Evolutionary conservation across 139 green algal species (phyloP), one percentile per base, ranked within the genome.

Genomic region (Micractinium sp.): DNA sequence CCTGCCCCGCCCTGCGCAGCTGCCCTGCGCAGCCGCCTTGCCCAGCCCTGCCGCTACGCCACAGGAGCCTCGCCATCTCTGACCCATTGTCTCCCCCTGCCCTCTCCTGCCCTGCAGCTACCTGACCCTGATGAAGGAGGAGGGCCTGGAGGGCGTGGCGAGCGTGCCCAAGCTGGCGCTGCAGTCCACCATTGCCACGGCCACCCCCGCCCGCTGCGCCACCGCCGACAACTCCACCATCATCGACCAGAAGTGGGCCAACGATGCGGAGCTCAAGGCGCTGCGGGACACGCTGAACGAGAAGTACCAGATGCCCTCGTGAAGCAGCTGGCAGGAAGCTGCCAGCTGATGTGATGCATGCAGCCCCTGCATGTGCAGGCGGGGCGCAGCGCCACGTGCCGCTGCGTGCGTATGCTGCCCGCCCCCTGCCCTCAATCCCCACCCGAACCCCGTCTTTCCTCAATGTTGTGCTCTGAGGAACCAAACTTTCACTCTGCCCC

Each of bases 81-180:
- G 63, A 5, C 22, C 20, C 20, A 3, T 12, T 31, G 20, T 71
- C 63, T 27, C 63, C 63, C 20, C 63, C 63, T 27, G 7, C 29
- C 73, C 31, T 12, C 31, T 38, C 69, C 31, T 20, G 1, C 20
- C 33, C 82, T 38, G 35, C 63, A 87, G 63, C 23, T 87, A 87
- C 83, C 29, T 87, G 12, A n/a, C 67, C 38, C 71, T 87, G 35
- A 87, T 87, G 29, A 87, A 87, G 83, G 38, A 87, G 27, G 83
- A 87, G 67, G 67, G 41, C 38, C 83, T 87, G 29, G 66, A 87
- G 33, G 38, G 29, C 39, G 38, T 61, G 76, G 80, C 60, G 31
- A 35, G 61, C 13, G 38, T 33, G 22, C 67, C 71, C 33, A 66
- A 38, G 66, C 33, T 39, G 1, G 74, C 33, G 33, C 74, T 80